These are phyloP conservation scores for Phaeolepiota aurea DNA, from an alignment of 768 basidiomycete species.

Conservation along the genomic window DNA sequence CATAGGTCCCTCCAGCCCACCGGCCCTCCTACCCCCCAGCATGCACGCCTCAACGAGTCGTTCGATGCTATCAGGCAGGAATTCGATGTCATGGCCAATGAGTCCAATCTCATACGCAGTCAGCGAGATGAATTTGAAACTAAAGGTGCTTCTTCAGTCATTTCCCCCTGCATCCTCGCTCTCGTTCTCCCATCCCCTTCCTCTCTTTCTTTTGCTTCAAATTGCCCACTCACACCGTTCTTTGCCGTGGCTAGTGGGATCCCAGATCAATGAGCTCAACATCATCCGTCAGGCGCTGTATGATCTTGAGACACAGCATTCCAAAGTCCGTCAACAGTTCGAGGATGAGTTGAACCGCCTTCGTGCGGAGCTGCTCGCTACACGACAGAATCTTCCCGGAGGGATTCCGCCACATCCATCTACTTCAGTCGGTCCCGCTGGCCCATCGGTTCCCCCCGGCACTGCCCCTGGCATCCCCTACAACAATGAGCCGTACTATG, in stretches of 20 bases:
- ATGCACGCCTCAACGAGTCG: conserved; percentile 60
- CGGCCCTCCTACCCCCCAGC: conserved; percentile 32
- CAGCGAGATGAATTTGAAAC: conserved; percentile 88
- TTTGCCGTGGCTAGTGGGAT: conserved; percentile 39
- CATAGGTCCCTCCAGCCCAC: conserved; percentile 51
- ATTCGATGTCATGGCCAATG: conserved; percentile 68
- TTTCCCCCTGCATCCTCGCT: not conserved
- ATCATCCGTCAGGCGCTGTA: conserved; percentile 86
- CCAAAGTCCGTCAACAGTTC: conserved; percentile 78
- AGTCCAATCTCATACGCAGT: conserved; percentile 56
- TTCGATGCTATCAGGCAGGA: conserved; percentile 80
- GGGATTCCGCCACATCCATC: conserved; percentile 15
- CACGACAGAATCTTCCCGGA: conserved; percentile 6
- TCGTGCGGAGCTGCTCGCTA: conserved; percentile 39
- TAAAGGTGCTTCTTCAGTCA: conserved; percentile 59
- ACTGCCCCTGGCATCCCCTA: conserved; percentile 12
- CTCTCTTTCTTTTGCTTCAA: conserved; percentile 2
- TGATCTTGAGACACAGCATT: conserved; percentile 85
- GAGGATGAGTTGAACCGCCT: conserved; percentile 77
- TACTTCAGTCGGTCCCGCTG: conserved; percentile 8
- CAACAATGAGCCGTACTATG: conserved; percentile 13
- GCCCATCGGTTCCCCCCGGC: conserved; percentile 11
- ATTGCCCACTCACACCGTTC: conserved; percentile 1
- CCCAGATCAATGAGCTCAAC: conserved; percentile 85
- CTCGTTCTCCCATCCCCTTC: not conserved